Evolutionary conservation across 202 grass and related monocot species (phyloP), one percentile per base, ranked within the genome.

Genomic region (Digitaria exilis): DNA sequence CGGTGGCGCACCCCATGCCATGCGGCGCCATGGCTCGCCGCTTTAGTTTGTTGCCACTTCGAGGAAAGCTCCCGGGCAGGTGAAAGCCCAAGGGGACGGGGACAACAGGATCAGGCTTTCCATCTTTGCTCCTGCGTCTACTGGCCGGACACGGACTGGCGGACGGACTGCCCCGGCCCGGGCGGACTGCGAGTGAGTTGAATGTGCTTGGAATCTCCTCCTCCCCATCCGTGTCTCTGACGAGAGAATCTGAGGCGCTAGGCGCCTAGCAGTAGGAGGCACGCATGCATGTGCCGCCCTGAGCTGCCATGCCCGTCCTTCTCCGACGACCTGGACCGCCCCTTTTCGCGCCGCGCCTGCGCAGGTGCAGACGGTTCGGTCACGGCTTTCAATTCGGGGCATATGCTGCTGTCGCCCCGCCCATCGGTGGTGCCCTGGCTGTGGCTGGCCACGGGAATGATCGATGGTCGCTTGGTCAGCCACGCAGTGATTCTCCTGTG

Each of bases 21-120:
- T n/a, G n/a, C n/a, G n/a, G n/a, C n/a, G n/a, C n/a, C n/a, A n/a
- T n/a, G n/a, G n/a, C n/a, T n/a, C n/a, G 7, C 41, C 41, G 30
- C 69, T 83, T 84, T 83, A 79, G 73, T 42, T 42, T 73, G 26
- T 60, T 80, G 68, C 86, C 69, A 61, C 75, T 88, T 74, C 60
- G 7, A 88, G 86, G 86, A 83, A 83, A 83, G 28, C 66, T 65
- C 73, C 69, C 22, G 21, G 11, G 9, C 59, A 21, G 48, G 37
- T 17, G 37, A 39, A 50, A 17, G 8, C 1, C 10, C 9, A n/a
- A 14, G 68, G 46, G 65, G 19, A 60, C 19, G 51, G 77, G 31
- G 85, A 69, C 78, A 25, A 57, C 56, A 24, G 15, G 80, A 82
- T 77, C 73, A 65, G 3, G 13, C 35, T 78, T 72, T 63, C 35